Conservation (phyloP, 768 basidiomycete genomes). For the Trametes cingulata region DNA sequence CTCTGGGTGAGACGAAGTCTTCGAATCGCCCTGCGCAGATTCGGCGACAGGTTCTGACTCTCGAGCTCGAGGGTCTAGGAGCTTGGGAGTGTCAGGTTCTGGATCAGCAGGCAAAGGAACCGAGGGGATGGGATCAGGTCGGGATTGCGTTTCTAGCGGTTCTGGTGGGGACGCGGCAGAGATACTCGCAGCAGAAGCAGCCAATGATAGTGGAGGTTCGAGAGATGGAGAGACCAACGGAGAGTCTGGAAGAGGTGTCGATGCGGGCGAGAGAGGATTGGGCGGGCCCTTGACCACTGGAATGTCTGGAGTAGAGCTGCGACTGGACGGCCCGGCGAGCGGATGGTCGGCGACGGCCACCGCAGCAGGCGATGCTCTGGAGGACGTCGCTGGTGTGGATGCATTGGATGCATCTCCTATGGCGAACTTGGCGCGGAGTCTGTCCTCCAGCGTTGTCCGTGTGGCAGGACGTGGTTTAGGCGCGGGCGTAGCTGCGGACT, state of each 20-base stretch:
- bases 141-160: too few relatives aligned
- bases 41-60: too few relatives aligned
- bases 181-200: conserved; percentile 1
- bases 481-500: conserved; percentile 20
- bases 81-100: neutral
- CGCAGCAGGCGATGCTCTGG: conserved; percentile 44
- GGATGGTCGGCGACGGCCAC: conserved; percentile 32
- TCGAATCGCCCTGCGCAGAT: too few relatives aligned
- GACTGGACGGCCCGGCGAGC: conserved; percentile 22
- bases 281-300: conserved; percentile 18
- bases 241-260: conserved; percentile 42
- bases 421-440: conserved; percentile 67
- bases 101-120: neutral
- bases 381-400: conserved; percentile 43
- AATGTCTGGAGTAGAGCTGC: conserved; percentile 6
- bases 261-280: conserved; percentile 26
- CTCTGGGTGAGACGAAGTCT: too few relatives aligned
- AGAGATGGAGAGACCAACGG: conserved; percentile 4
- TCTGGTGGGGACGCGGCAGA: neutral
- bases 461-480: conserved; percentile 20
- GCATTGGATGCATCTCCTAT: conserved; percentile 54
- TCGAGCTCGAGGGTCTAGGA: too few relatives aligned
- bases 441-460: conserved; percentile 72
- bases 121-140: neutral
- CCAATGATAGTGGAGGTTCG: conserved; percentile 6